Percentiles rank a stretch among this genome's conserved stretches.
These are phyloP conservation scores for Penicillium sp. DNA, from an alignment of 2,329 filamentous ascomycete genomes.

Conservation along the genomic window DNA sequence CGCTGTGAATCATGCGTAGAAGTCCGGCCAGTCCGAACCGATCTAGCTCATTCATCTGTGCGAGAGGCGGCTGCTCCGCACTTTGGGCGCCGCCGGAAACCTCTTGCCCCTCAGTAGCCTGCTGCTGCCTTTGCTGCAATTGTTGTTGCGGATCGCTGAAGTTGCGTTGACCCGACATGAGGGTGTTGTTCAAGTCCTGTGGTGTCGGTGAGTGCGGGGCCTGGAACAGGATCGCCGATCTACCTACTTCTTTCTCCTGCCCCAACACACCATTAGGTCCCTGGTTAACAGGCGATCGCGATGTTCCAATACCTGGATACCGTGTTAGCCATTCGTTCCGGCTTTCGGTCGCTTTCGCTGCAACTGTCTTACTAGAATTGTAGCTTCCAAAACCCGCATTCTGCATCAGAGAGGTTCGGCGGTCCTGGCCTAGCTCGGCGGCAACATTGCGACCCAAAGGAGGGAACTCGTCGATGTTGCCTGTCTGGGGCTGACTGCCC, in stretches of 20 bases:
- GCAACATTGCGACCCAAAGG: constrained; percentile 55
- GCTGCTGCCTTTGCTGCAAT: constrained; percentile 37
- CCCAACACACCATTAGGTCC: constrained; percentile 42
- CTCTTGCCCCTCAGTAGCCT: constrained; percentile 37
- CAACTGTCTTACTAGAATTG: constrained; percentile 33
- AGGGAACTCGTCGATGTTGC: constrained; percentile 61
- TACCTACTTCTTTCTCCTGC: constrained; percentile 42
- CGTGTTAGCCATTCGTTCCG: constrained; percentile 14
- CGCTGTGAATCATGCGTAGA: constrained; percentile 56
- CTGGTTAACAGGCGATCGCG: constrained; percentile 45
- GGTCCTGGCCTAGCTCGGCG: constrained; percentile 52
- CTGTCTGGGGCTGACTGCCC: constrained; percentile 53
- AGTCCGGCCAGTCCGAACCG: constrained; percentile 60
- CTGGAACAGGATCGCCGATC: constrained; percentile 12
- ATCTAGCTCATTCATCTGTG: constrained; percentile 60
- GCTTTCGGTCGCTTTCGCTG: constrained; percentile 11
- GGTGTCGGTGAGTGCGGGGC: constrained; percentile 14
- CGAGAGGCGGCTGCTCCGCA: constrained; percentile 43
- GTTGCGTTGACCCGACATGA: constrained; percentile 34
- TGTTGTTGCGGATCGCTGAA: constrained; percentile 36
- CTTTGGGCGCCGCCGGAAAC: constrained; percentile 32
- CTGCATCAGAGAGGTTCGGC: constrained; percentile 52
- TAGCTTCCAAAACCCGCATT: constrained; percentile 47
- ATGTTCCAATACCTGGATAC: constrained; percentile 34
- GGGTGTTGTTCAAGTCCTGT: constrained; percentile 38